Evolutionary conservation across 495 filamentous ascomycete genomes (phyloP).

Genomic region (Aspergillus incahuasiensis): DNA sequence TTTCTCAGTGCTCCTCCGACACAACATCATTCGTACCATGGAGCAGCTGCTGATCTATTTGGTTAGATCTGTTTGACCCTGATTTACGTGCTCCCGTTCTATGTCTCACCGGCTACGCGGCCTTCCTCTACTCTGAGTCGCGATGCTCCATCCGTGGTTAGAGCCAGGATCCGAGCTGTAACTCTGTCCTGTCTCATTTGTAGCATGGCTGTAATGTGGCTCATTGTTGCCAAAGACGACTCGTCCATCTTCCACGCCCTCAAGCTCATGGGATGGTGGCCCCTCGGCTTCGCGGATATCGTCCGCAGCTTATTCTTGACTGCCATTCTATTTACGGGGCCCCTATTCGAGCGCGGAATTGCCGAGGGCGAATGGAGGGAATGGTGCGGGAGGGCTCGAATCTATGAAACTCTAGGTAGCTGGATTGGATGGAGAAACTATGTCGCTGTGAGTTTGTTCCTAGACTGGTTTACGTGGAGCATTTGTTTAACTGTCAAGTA

Average conservation of each 20-base stretch:
- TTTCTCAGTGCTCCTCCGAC: neutral
- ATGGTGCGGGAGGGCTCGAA: slow-evolving; percentile 47
- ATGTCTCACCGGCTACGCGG: slow-evolving; percentile 71
- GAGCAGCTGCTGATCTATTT: slow-evolving; percentile 7
- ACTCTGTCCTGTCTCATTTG: slow-evolving; percentile 61
- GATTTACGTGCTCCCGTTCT: slow-evolving; percentile 88
- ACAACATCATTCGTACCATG: neutral
- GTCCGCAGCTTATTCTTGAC: slow-evolving; percentile 58
- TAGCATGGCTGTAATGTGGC: slow-evolving; percentile 54
- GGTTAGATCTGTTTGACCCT: slow-evolving; percentile 67
- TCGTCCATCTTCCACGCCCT: slow-evolving; percentile 48
- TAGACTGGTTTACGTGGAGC: neutral
- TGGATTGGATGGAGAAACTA: slow-evolving; percentile 65
- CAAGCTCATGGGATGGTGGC: slow-evolving; percentile 71
- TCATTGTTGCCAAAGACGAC: slow-evolving; percentile 49
- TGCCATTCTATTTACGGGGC: slow-evolving; percentile 75
- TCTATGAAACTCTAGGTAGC: slow-evolving; percentile 47
- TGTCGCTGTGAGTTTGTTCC: slow-evolving; percentile 49
- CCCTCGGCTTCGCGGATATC: slow-evolving; percentile 59
- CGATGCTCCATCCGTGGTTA: slow-evolving; percentile 87
- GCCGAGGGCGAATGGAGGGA: slow-evolving; percentile 66
- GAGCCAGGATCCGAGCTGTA: slow-evolving; percentile 76
- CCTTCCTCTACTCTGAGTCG: slow-evolving; percentile 78
- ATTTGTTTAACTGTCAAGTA: slow-evolving; percentile 6
- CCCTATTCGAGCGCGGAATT: slow-evolving; percentile 71